phyloP scores from a whole-genome alignment of 208 protist species.

The Entamoeba moshkovskii region DNA sequence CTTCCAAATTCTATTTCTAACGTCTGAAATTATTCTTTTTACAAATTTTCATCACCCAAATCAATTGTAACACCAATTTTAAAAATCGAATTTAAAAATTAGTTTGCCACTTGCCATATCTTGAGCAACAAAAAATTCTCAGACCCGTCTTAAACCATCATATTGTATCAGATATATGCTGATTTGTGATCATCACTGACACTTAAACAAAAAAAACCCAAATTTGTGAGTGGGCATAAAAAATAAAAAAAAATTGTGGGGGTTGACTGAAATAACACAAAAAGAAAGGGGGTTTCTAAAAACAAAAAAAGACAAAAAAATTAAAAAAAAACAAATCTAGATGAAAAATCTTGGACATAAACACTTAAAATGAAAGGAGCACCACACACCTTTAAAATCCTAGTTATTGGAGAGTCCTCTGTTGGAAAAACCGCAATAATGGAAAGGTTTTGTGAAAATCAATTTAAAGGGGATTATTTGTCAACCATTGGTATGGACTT shows the following conservation, averaged over 20 bases:
- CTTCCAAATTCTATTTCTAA: too few species aligned
- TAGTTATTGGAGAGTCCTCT: background rate
- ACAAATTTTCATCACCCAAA: too few species aligned
- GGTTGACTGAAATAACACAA: too few species aligned
- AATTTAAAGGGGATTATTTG: background rate
- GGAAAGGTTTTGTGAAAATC: background rate
- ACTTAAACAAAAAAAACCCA: background rate
- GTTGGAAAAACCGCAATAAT: background rate
- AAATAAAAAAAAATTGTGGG: background rate
- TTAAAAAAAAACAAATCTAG: too few species aligned
- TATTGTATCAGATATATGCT: conserved; percentile 2
- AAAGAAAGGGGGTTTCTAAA: too few species aligned
- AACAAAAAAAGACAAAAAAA: too few species aligned
- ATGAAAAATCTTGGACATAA: too few species aligned
- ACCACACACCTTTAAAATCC: background rate
- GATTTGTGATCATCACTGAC: background rate
- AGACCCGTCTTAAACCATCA: background rate
- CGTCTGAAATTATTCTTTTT: too few species aligned
- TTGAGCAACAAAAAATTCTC: background rate
- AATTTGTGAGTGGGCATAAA: background rate
- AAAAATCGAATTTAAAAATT: too few species aligned
- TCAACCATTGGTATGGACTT: background rate
- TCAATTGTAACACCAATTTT: too few species aligned
- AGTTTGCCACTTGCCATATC: too few species aligned
- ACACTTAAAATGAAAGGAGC: too few species aligned